Percentiles rank a stretch among this genome's conserved stretches.
Evolutionary conservation across 495 filamentous ascomycete species (phyloP).

Genomic region (Jackrogersella minutella): DNA sequence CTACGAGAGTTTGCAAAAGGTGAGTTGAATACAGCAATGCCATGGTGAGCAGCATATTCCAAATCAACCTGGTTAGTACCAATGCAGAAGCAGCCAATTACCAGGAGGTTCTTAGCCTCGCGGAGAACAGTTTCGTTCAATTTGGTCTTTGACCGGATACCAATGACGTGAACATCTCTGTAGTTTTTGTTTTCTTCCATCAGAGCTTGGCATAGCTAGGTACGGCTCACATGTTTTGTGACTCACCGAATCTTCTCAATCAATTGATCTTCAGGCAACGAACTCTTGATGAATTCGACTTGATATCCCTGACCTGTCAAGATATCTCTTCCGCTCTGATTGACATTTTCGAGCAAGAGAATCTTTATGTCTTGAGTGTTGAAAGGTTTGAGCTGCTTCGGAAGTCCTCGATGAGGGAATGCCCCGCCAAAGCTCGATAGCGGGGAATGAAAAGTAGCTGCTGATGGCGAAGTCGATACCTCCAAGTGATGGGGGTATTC

Average conservation of each 20-base stretch:
- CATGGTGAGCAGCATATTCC: slow-evolving; percentile 86
- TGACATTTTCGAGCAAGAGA: slow-evolving; percentile 93
- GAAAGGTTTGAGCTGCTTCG: slow-evolving; percentile 94
- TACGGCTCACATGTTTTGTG: slow-evolving; percentile 10
- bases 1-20: slow-evolving; percentile 97
- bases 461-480: slow-evolving; percentile 67
- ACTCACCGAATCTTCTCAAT: slow-evolving; percentile 94
- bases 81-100: slow-evolving; percentile 98
- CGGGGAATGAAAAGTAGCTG: slow-evolving; percentile 67
- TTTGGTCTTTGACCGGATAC: slow-evolving; percentile 97
- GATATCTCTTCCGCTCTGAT: slow-evolving; percentile 85
- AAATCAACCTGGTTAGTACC: slow-evolving; percentile 99
- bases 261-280: slow-evolving; percentile 88
- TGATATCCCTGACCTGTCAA: slow-evolving; percentile 90
- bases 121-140: slow-evolving; percentile 83
- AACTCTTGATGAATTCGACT: slow-evolving; percentile 89
- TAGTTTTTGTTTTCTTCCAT: neutral
- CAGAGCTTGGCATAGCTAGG: slow-evolving; percentile 10
- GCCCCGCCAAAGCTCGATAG: slow-evolving; percentile 59
- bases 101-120: slow-evolving; percentile 92
- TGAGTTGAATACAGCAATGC: slow-evolving; percentile 98
- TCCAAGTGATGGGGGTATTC: slow-evolving; percentile 57
- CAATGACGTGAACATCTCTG: slow-evolving; percentile 96
- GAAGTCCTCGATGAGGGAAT: slow-evolving; percentile 37
- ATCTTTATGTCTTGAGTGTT: slow-evolving; percentile 96